Evolutionary conservation across 2,329 filamentous ascomycete genomes (phyloP), one percentile per base, ranked within the genome.

Genomic region (Allantophomopsis lycopodina): DNA sequence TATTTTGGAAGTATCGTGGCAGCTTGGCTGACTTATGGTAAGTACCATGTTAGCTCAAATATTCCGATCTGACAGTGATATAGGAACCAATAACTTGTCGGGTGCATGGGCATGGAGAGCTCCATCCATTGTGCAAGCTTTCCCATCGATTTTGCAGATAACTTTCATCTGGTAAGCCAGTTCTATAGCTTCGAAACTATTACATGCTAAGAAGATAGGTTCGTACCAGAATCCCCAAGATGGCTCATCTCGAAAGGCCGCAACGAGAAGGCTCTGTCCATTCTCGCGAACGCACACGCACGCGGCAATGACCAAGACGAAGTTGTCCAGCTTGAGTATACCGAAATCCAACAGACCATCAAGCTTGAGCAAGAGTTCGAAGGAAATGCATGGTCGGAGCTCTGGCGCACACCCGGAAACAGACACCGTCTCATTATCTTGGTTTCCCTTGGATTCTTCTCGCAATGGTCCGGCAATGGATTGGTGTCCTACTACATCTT

Each of bases 391-490:
- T 67, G 64, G 56, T 44, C 51, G 10, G 60, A 64, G 43, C 55
- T 69, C 14, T 40, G 21, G 13, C 36, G 23, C 18, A 69, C 66
- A 5, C 60, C 61, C 17, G 71, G 68, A 32, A 76, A 75, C 51
- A 63, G 70, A 31, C 65, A 67, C 46, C 61, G 72, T 30, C 56
- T 73, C 20, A 50, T 71, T 37, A 71, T 77, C 40, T 56, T 69
- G n/a, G 53, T 73, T 36, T 60, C 63, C 16, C 59, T 69, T 7
- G 71, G 70, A 43, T 58, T 73, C 43, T 75, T 75, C 58, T 67
- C 65, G 7, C 72, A 76, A 45, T 75, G 68, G 68, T 69, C 63
- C 40, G 71, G 71, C 30, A 73, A 73, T 46, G 65, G 62, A 33
- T 50, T 69, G 7, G 61, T 66, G 23, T 63, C 59, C 1, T 68